Percentiles rank a stretch among this genome's conserved stretches.
Evolutionary conservation across 2,329 filamentous ascomycete species (phyloP).

Genomic region (Metarhizium anisopliae): DNA sequence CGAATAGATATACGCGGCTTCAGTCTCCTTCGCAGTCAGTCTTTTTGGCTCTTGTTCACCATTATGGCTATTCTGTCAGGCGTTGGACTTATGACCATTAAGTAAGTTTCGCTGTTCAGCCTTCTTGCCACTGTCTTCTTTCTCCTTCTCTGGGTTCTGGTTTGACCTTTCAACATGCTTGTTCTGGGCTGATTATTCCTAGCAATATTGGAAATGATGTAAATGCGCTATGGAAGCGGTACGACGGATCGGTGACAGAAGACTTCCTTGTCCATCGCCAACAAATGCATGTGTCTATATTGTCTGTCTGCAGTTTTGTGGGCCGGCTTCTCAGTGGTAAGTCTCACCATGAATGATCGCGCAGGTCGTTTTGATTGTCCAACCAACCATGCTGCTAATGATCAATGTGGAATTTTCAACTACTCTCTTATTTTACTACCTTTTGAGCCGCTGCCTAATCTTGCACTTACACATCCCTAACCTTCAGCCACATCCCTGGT

Average conservation of each 20-base stretch:
- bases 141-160: not conserved
- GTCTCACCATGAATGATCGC: constrained; percentile 13
- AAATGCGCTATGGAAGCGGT: constrained; percentile 81
- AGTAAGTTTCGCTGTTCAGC: constrained; percentile 48
- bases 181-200: not conserved
- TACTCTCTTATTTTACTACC: not conserved
- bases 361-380: not conserved
- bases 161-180: not conserved
- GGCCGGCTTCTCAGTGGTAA: constrained; percentile 71
- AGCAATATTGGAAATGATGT: constrained; percentile 93
- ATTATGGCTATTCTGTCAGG: constrained; percentile 88
- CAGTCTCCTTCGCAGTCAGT: constrained; percentile 57
- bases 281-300: constrained; percentile 84
- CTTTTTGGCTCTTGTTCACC: constrained; percentile 87
- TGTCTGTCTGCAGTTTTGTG: constrained; percentile 81
- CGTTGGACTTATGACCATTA: constrained; percentile 97
- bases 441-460: not conserved
- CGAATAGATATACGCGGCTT: constrained; percentile 87
- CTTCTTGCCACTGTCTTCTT: not conserved
- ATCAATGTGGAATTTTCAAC: not conserved
- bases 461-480: too few relatives aligned
- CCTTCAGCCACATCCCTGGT: too few relatives aligned
- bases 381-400: not conserved
- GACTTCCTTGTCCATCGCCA: constrained; percentile 74
- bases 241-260: constrained; percentile 62